Evolutionary conservation across 2,329 filamentous ascomycete species (phyloP), one percentile per base, ranked within the genome.

Genomic region (Dactylellina leptospora): DNA sequence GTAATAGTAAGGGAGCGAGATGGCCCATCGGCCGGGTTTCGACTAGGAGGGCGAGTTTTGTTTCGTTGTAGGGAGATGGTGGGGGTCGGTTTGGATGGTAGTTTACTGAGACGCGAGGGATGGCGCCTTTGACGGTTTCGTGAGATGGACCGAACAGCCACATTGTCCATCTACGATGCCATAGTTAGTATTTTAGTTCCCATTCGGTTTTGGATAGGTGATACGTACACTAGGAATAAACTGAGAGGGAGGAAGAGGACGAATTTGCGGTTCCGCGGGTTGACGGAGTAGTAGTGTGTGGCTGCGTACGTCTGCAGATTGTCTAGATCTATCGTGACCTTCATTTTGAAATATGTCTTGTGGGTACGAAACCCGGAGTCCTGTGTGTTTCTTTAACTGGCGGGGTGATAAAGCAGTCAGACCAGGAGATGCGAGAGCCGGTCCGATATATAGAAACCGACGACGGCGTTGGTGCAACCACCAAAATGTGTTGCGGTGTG

Each of bases 31-130:
- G 77, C 0, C 85, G 82, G 77, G 83, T 83, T 77, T 86, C 85
- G 69, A 87, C 82, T n/a, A 87, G 80, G 5, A 87, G 81, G 22
- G 84, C 85, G 27, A 86, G 80, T 76, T 85, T 85, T 72, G 80
- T 82, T 56, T 80, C 79, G 75, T 85, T 84, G 78, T 79, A 83
- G 6, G 78, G 79, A 13, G 80, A 78, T 11, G 78, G 78, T 6
- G 80, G 79, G 6, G 70, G 74, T 4, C 69, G 50, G 27, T 73
- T 50, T 36, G 69, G 69, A 27, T 73, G 60, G 36, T 66, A 66
- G 48, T 73, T 64, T 13, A 73, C 69, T 11, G 59, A 64, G 13
- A 73, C 69, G 42, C 56, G 66, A 18, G 69, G 69, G 8, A 73
- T 44, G 20, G 51, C 58, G 1, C 16, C 27, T 44, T 51, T 63